These are phyloP conservation scores for Talaromyces funiculosus DNA, from an alignment of 2,329 filamentous ascomycete species.

Conservation along the genomic window DNA sequence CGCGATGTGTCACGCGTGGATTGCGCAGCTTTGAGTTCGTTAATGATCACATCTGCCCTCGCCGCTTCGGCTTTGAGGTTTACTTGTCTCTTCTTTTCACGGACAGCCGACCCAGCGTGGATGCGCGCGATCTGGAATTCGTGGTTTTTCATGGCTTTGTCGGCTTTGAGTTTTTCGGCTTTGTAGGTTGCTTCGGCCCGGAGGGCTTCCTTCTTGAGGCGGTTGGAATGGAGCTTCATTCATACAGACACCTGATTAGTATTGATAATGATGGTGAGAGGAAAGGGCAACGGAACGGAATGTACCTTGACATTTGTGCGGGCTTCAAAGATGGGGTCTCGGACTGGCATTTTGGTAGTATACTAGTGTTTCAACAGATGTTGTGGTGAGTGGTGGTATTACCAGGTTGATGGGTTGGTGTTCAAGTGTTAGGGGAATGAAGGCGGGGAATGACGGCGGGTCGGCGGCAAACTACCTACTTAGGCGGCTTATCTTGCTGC, in stretches of 20 bases:
- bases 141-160: constrained; percentile 44
- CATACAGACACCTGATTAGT: neutral
- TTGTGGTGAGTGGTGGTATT: neutral
- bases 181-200: constrained; percentile 43
- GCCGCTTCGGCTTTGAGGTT: constrained; percentile 42
- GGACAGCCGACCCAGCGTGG: constrained; percentile 42
- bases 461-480: neutral
- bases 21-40: constrained; percentile 44
- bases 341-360: constrained; percentile 31
- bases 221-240: constrained; percentile 45
- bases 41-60: constrained; percentile 46
- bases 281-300: neutral
- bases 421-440: neutral
- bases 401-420: neutral
- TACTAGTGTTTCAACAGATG: neutral
- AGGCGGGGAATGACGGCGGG: neutral
- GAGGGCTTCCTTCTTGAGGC: constrained; percentile 43
- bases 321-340: constrained; percentile 38
- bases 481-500: neutral
- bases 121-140: constrained; percentile 47
- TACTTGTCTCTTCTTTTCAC: constrained; percentile 43
- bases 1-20: constrained; percentile 43
- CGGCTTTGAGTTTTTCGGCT: constrained; percentile 44
- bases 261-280: neutral
- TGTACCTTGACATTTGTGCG: constrained; percentile 40